Evolutionary conservation across 1,284 basidiomycete species (phyloP).

Genomic region (Ustilago shanxiensis): DNA sequence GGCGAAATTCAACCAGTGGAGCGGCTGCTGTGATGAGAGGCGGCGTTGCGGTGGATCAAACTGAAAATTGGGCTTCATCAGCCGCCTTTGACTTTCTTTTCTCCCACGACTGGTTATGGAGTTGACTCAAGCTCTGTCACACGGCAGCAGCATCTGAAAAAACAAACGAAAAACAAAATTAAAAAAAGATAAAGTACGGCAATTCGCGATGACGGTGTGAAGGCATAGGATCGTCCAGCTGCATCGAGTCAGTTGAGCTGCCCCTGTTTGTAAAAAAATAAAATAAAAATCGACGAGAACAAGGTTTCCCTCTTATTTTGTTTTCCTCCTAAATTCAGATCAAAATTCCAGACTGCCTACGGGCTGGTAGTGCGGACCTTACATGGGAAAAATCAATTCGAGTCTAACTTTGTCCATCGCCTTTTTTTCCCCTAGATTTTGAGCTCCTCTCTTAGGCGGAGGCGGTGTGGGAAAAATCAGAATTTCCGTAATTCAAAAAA

Average conservation of each 20-base stretch:
- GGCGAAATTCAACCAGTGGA: too few relatives aligned
- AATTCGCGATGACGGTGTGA: background rate
- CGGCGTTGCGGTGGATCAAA: constrained; percentile 18
- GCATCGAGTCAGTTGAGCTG: constrained; percentile 7
- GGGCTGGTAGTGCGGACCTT: too few relatives aligned
- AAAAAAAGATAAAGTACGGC: background rate
- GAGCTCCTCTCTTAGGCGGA: background rate
- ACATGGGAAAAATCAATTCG: too few relatives aligned
- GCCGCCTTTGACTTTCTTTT: constrained; percentile 5
- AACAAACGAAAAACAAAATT: background rate
- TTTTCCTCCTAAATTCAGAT: background rate
- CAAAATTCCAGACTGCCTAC: background rate
- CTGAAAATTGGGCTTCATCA: constrained; percentile 22
- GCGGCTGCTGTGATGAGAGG: constrained; percentile 4
- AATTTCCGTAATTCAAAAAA: background rate
- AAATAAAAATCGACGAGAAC: too few relatives aligned
- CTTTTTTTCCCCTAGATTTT: background rate
- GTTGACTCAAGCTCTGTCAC: background rate
- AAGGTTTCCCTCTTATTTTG: background rate
- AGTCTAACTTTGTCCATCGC: background rate
- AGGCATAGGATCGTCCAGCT: constrained; percentile 5
- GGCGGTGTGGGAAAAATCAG: background rate
- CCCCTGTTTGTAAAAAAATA: background rate
- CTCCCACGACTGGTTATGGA: constrained; percentile 10
- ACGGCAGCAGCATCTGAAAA: background rate